phyloP scores from a whole-genome alignment of 305 asterid species.

The Stenogyne calaminthoides region DNA sequence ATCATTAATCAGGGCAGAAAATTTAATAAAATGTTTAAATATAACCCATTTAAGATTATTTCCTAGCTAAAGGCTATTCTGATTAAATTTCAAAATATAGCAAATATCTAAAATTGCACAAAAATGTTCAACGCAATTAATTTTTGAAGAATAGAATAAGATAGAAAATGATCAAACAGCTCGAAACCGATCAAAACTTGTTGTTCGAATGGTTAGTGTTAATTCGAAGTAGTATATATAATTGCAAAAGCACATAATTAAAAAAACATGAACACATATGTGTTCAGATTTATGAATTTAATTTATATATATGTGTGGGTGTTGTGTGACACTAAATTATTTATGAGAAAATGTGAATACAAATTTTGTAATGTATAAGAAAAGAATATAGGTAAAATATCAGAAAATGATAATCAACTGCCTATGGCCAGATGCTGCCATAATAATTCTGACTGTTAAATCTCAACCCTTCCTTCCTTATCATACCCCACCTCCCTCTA shows the following conservation, averaged over 20 bases:
- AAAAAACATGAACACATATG: neutral
- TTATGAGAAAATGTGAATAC: slow-evolving; percentile 11
- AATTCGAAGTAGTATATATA: neutral
- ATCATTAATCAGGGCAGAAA: slow-evolving; percentile 1
- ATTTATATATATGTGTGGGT: neutral
- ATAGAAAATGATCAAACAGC: no score
- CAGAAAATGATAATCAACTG: slow-evolving; percentile 38
- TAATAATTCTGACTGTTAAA: slow-evolving; percentile 74
- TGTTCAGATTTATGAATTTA: neutral
- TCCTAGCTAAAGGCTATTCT: neutral
- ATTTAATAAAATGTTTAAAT: neutral
- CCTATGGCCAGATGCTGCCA: slow-evolving; percentile 56
- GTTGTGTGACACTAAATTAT: neutral
- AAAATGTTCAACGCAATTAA: neutral
- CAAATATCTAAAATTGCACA: neutral
- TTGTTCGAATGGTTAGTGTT: neutral
- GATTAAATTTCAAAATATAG: neutral
- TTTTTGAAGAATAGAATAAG: neutral
- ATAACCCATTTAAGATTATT: neutral
- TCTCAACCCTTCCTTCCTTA: slow-evolving; percentile 99
- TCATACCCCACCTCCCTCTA: slow-evolving; percentile 54
- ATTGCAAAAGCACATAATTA: neutral
- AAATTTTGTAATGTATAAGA: slow-evolving; percentile 23
- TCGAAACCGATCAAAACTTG: no score
- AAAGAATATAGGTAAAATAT: slow-evolving; percentile 22